Base-by-base conservation (phyloP, 768 basidiomycete species). In the Lentinula sp. region DNA sequence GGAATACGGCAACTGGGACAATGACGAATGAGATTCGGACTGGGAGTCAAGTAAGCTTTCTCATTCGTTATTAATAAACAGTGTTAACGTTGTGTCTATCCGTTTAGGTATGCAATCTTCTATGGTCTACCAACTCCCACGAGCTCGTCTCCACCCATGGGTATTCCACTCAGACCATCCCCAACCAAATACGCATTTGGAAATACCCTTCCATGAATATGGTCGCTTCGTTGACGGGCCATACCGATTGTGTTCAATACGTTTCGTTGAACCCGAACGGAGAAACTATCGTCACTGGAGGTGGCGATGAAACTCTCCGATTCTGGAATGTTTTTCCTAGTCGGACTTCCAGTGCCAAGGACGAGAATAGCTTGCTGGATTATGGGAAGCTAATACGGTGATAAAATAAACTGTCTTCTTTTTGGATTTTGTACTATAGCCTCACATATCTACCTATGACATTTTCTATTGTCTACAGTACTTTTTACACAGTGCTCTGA, bases 111-210 rank as follows among this genome's bases (percentile, higher is more conserved):
- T 90, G 88, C 76, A 90, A 90, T 72, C 79, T 90, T 54, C 83
- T 85, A 58, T 90, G 87, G 87, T 87, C 86, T 2, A 76, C 79
- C 46, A 90, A 85, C 13, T 86, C 88, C 1, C 86, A 88, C 62
- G 88, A 91, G 70, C 76, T 91, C 43, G 88, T 91, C 20, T 88
- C 87, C 8, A 91, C 88, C 3, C 88, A 91, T 63, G 88, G 88
- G 2, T 91, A 85, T 71, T 88, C 86, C 15, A 84, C 82, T 7
- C 85, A 85, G 12, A 78, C 85, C 0, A 81, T 86, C 3, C 86
- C 87, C 66, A 88, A 91, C 66, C 88, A 90, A 67, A 86, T 88
- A 55, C 83, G 81, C 64, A 81, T 85, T 61, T 85, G 86, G 87
- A 81, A 81, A 65, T 91, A 89, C 68, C 88, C 88, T 0, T 82